phyloP scores from a whole-genome alignment of 306 rosid species.

The Citrullus mucosospermus region DNA sequence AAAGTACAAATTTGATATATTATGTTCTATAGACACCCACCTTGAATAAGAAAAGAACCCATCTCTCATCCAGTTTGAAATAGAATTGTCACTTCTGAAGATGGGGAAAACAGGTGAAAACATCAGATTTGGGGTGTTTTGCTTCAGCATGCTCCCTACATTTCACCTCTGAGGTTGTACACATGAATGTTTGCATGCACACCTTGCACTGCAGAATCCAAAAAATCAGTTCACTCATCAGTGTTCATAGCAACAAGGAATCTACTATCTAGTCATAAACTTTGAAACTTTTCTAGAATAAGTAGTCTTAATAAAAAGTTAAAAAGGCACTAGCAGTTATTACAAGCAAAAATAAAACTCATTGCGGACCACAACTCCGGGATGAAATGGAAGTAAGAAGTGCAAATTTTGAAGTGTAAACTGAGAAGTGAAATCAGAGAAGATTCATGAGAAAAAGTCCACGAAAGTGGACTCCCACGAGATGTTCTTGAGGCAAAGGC shows the following conservation, averaged over 20 bases:
- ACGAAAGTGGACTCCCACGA: not conserved
- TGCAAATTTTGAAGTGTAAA: too few relatives aligned
- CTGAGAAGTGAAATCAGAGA: not conserved
- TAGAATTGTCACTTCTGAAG: constrained; percentile 28
- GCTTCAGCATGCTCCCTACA: constrained; percentile 85
- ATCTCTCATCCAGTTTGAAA: constrained; percentile 1
- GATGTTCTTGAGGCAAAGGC: not conserved
- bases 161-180: constrained; percentile 83
- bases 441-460: not conserved
- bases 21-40: not conserved
- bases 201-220: constrained; percentile 66
- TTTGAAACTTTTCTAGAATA: not conserved
- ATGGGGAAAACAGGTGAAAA: constrained; percentile 49
- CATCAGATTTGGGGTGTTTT: constrained; percentile 70
- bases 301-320: not conserved
- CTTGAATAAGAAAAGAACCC: not conserved
- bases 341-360: not conserved
- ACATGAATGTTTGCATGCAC: constrained; percentile 81
- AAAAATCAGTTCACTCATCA: not conserved
- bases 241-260: not conserved
- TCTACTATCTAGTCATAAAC: not conserved
- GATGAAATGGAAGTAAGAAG: not conserved
- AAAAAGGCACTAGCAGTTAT: not conserved
- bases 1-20: not conserved
- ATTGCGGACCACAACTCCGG: not conserved